These are phyloP conservation scores for Pilobolus umbonatus DNA, from an alignment of 192 early-diverging fungal species.

Conservation along the genomic window DNA sequence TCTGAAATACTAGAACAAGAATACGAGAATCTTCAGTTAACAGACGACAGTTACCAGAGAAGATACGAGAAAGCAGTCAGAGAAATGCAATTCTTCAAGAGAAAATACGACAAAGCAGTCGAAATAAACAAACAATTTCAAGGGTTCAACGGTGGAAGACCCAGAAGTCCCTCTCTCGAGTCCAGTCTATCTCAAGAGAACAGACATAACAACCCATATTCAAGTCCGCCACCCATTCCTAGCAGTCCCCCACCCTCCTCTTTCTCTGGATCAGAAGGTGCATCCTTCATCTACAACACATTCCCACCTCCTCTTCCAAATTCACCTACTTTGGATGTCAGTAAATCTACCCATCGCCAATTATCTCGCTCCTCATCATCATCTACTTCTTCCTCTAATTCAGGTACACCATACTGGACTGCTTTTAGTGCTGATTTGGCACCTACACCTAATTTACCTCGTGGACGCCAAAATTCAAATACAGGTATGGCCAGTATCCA, in stretches of 20 bases:
- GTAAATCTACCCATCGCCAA: neutral
- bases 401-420: conserved; percentile 6
- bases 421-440: neutral
- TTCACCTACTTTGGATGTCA: neutral
- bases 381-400: neutral
- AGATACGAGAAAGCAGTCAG: conserved; percentile 33
- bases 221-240: neutral
- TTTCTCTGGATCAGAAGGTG: conserved; percentile 4
- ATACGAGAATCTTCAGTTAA: conserved; percentile 11
- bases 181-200: conserved; percentile 1
- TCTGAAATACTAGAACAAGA: conserved; percentile 22
- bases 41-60: conserved; percentile 2
- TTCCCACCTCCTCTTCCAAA: conserved; percentile 1
- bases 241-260: conserved; percentile 16
- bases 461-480: conserved; percentile 4
- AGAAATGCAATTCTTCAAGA: conserved; percentile 31
- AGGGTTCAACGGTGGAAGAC: neutral
- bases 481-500: neutral
- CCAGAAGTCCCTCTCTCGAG: conserved; percentile 8
- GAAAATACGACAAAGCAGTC: conserved; percentile 15
- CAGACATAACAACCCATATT: neutral
- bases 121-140: conserved; percentile 7
- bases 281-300: neutral
- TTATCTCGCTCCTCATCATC: conserved; percentile 9
- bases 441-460: conserved; percentile 11